Evolutionary conservation across 2,329 filamentous ascomycete species (phyloP).

Genomic region (Calonectria hongkongensis): DNA sequence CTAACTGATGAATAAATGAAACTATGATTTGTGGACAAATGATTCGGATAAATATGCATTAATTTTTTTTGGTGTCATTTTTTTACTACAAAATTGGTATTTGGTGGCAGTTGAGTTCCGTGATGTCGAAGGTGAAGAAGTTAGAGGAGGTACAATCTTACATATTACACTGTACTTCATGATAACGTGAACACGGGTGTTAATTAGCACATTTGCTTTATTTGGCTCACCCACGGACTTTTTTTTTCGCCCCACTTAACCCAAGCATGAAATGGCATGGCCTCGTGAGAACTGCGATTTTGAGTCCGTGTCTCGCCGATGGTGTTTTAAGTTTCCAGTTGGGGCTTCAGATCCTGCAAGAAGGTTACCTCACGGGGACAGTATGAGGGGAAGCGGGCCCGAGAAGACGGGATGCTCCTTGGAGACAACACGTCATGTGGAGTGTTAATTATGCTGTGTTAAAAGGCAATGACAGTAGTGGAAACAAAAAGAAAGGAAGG

Average conservation of each 20-base stretch:
- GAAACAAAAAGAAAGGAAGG: not conserved
- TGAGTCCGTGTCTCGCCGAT: conserved; percentile 19
- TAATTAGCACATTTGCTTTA: not conserved
- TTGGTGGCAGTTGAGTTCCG: too few relatives aligned
- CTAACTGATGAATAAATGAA: too few relatives aligned
- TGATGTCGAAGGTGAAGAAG: too few relatives aligned
- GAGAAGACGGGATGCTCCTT: conserved; percentile 31
- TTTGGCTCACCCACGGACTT: conserved; percentile 2
- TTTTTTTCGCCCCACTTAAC: not conserved
- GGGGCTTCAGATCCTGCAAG: conserved; percentile 18
- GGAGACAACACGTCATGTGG: conserved; percentile 16
- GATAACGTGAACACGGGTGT: not conserved
- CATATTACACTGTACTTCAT: not conserved
- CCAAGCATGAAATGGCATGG: conserved; percentile 15
- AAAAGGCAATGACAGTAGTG: conserved; percentile 7
- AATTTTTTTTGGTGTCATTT: too few relatives aligned
- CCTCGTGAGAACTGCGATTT: conserved; percentile 2
- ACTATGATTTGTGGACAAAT: too few relatives aligned
- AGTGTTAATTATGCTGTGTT: conserved; percentile 16
- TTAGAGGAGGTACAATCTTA: too few relatives aligned
- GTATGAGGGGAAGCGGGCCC: not conserved
- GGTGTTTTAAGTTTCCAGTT: conserved; percentile 5
- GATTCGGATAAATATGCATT: too few relatives aligned
- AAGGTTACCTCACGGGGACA: not conserved
- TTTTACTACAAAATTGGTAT: too few relatives aligned